Conservation (phyloP, 2,329 filamentous ascomycete genomes). For the Immersiporthe knoxdaviesiana region DNA sequence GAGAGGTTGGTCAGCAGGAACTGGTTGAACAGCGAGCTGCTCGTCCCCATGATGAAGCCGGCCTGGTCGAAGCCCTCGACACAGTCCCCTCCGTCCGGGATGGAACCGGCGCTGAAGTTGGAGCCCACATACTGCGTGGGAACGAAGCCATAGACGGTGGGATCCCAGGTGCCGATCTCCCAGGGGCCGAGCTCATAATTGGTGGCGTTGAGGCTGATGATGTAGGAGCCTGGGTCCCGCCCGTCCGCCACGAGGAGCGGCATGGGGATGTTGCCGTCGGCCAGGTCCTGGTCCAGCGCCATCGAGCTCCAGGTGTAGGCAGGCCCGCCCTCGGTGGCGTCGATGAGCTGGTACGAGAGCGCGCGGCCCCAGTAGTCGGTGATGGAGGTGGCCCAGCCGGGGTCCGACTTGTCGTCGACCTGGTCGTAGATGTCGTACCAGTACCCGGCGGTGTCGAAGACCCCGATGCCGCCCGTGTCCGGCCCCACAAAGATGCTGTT, state of each 20-base stretch:
- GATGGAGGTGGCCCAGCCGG: slow-evolving; percentile 69
- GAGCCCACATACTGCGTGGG: slow-evolving; percentile 64
- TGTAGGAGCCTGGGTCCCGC: slow-evolving; percentile 47
- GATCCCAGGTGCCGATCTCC: slow-evolving; percentile 68
- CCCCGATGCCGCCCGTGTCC: slow-evolving; percentile 32
- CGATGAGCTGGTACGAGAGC: slow-evolving; percentile 83
- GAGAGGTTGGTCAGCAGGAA: slow-evolving; percentile 68
- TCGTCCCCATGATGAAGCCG: slow-evolving; percentile 85
- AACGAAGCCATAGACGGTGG: slow-evolving; percentile 61
- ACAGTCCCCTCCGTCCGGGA: slow-evolving; percentile 63
- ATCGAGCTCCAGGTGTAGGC: slow-evolving; percentile 80
- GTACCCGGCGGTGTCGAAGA: slow-evolving; percentile 50
- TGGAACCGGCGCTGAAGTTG: slow-evolving; percentile 55
- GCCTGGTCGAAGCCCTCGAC: slow-evolving; percentile 81
- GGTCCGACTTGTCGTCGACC: slow-evolving; percentile 64
- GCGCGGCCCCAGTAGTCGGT: slow-evolving; percentile 91
- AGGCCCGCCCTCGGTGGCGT: slow-evolving; percentile 73
- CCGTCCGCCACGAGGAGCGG: slow-evolving; percentile 55
- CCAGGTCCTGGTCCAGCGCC: slow-evolving; percentile 48
- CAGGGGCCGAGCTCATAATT: slow-evolving; percentile 69
- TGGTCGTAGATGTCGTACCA: slow-evolving; percentile 60
- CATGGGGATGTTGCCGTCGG: slow-evolving; percentile 47
- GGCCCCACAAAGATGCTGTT: slow-evolving; percentile 42
- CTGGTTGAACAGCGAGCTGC: slow-evolving; percentile 82
- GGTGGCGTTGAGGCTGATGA: slow-evolving; percentile 59